Conservation (phyloP, 2,329 filamentous ascomycete species). For the Arthrobotrys iridis region DNA sequence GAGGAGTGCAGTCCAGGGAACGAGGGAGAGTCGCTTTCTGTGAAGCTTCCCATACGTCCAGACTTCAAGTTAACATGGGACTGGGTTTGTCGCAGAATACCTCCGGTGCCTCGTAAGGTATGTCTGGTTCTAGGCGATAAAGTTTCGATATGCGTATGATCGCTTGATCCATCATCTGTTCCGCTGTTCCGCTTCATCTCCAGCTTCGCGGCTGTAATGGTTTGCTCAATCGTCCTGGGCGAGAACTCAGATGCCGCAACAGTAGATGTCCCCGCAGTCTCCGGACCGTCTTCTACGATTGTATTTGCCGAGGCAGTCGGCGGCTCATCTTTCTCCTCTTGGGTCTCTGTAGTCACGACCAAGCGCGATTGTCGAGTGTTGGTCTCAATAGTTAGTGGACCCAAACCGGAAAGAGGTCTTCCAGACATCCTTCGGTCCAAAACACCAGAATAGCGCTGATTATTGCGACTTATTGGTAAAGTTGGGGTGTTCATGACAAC, state of each 20-base stretch:
- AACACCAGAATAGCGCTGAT: conserved; percentile 46
- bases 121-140: conserved; percentile 44
- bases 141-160: conserved; percentile 49
- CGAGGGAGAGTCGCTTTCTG: conserved; percentile 45
- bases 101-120: conserved; percentile 41
- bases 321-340: conserved; percentile 25
- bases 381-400: conserved; percentile 48
- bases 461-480: conserved; percentile 25
- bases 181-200: conserved; percentile 43
- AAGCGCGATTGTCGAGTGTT: conserved; percentile 43
- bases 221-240: conserved; percentile 40
- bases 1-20: conserved; percentile 45
- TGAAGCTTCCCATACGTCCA: conserved; percentile 47
- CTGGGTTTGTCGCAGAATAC: conserved; percentile 49
- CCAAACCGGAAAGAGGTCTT: conserved; percentile 39
- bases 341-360: conserved; percentile 8
- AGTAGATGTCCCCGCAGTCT: conserved; percentile 25
- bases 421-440: conserved; percentile 49
- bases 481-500: conserved; percentile 46
- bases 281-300: conserved; percentile 28
- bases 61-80: conserved; percentile 53
- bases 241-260: conserved; percentile 38
- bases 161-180: conserved; percentile 49
- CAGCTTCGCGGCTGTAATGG: conserved; percentile 37
- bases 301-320: conserved; percentile 7